phyloP scores from a whole-genome alignment of 2,329 filamentous ascomycete genomes.

The Alternaria sp. region DNA sequence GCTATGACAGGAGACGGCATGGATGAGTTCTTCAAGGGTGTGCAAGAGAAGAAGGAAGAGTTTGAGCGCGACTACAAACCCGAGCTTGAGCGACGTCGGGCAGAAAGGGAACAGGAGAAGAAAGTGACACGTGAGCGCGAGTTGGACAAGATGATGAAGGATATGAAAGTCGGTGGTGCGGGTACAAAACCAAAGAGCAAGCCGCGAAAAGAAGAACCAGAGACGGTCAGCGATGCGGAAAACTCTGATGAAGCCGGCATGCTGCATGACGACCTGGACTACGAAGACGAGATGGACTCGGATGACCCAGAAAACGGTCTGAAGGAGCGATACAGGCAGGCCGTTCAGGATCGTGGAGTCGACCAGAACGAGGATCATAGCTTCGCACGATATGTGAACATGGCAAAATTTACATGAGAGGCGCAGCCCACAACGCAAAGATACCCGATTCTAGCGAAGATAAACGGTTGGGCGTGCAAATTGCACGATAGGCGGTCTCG shows the following conservation, averaged over 20 bases:
- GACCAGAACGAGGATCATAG: constrained; percentile 59
- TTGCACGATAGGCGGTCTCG: constrained; percentile 17
- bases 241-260: constrained; percentile 63
- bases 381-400: constrained; percentile 60
- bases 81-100: constrained; percentile 80
- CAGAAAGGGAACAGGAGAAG: constrained; percentile 79
- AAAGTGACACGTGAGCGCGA: constrained; percentile 77
- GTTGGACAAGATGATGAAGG: constrained; percentile 91
- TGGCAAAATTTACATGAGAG: constrained; percentile 48
- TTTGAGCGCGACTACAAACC: constrained; percentile 92
- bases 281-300: constrained; percentile 64
- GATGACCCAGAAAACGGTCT: constrained; percentile 69
- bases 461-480: constrained; percentile 4
- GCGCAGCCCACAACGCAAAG: constrained; percentile 11
- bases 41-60: constrained; percentile 84
- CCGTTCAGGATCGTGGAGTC: constrained; percentile 64
- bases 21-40: constrained; percentile 91
- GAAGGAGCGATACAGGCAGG: constrained; percentile 78
- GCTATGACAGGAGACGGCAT: constrained; percentile 91
- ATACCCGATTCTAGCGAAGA: constrained; percentile 13
- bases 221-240: constrained; percentile 61
- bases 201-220: constrained; percentile 55
- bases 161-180: constrained; percentile 71
- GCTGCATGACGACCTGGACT: constrained; percentile 61
- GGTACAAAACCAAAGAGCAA: constrained; percentile 46